Conservation (phyloP, 1,284 basidiomycete species). For the Xanthoconium separans region DNA sequence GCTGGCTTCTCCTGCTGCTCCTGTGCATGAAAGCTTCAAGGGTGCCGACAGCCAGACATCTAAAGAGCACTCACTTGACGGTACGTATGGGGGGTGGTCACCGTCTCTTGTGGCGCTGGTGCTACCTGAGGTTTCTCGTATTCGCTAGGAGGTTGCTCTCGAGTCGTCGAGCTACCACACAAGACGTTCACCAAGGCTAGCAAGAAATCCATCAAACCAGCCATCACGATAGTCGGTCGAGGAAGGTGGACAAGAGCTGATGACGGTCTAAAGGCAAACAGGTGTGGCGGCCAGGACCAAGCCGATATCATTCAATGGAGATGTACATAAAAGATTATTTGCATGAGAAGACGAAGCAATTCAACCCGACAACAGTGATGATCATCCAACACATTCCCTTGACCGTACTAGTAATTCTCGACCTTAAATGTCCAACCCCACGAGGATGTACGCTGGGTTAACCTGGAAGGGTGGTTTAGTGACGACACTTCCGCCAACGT, state of each 20-base stretch:
- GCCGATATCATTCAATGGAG: background rate
- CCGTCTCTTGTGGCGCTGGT: constrained; percentile 13
- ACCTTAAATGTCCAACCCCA: constrained; percentile 69
- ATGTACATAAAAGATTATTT: constrained; percentile 9
- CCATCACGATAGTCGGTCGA: constrained; percentile 11
- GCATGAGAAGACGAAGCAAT: constrained; percentile 5
- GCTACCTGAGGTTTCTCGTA: constrained; percentile 9
- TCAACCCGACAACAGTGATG: constrained; percentile 28
- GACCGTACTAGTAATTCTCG: constrained; percentile 13
- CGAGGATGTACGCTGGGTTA: constrained; percentile 69
- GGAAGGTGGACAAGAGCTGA: background rate
- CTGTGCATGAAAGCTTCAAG: constrained; percentile 8
- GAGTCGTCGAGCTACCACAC: constrained; percentile 24
- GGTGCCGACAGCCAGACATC: background rate
- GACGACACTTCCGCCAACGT: constrained; percentile 76
- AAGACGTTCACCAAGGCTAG: constrained; percentile 22
- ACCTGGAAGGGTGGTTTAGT: constrained; percentile 72
- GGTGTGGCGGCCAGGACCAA: background rate
- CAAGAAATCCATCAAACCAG: constrained; percentile 26
- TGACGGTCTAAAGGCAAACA: too few relatives aligned
- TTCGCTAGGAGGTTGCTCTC: constrained; percentile 11
- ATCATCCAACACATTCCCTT: constrained; percentile 30
- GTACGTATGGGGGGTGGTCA: constrained; percentile 5
- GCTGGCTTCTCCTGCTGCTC: constrained; percentile 23
- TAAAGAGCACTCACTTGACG: constrained; percentile 17